phyloP scores from a whole-genome alignment of 148 eudicot genomes.

The Heliamphora exappendiculata region DNA sequence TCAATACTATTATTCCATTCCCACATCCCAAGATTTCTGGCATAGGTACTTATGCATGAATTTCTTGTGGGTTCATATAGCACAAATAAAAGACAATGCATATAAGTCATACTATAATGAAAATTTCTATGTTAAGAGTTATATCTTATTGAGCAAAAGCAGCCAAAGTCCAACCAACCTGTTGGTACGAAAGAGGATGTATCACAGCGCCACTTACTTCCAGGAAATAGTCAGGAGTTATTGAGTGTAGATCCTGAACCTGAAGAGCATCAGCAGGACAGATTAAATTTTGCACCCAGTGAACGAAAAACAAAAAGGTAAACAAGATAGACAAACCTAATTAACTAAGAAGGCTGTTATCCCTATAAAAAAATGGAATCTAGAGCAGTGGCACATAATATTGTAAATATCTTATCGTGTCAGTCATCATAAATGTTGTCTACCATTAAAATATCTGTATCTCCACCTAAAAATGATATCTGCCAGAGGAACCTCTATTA shows the following conservation, averaged over 20 bases:
- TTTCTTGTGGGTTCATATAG: neutral
- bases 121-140: neutral
- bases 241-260: constrained; percentile 89
- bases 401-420: neutral
- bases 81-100: neutral
- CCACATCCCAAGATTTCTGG: neutral
- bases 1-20: neutral
- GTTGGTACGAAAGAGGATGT: constrained; percentile 94
- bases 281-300: constrained; percentile 1
- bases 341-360: neutral
- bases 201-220: constrained; percentile 95
- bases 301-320: neutral
- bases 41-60: neutral
- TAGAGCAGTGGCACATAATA: neutral
- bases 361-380: neutral
- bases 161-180: constrained; percentile 45
- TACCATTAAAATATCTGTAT: neutral
- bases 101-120: neutral
- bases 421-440: neutral
- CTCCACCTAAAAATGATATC: neutral
- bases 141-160: neutral
- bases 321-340: neutral
- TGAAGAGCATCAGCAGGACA: constrained; percentile 31
- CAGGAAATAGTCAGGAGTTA: constrained; percentile 89
- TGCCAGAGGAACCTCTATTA: neutral